A percentile compares a stretch with the other conserved stretches of the same genome.
Conservation (phyloP, 306 rosid genomes). For the Trichosanthes truncata region DNA sequence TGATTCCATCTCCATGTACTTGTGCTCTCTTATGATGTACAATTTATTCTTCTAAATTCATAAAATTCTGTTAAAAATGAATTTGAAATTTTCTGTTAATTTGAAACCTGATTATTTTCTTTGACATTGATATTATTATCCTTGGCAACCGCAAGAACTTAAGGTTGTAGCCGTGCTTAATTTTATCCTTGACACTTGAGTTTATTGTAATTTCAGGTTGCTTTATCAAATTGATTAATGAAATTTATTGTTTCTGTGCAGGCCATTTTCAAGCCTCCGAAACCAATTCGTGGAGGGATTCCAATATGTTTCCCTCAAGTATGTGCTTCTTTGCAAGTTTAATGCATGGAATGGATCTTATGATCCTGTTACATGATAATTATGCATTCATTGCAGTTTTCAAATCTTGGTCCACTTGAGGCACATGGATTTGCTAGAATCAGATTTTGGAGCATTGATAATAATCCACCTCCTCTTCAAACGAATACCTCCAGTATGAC, state of each 20-base stretch:
- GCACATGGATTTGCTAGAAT: constrained; percentile 86
- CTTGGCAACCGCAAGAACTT: background rate
- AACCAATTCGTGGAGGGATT: constrained; percentile 93
- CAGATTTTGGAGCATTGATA: constrained; percentile 58
- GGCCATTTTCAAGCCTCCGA: constrained; percentile 79
- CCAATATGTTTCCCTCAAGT: constrained; percentile 98
- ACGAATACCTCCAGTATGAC: constrained; percentile 43
- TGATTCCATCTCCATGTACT: background rate
- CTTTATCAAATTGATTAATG: background rate
- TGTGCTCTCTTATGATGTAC: background rate
- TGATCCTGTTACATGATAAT: constrained; percentile 17
- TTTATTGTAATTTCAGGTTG: background rate
- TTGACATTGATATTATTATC: background rate
- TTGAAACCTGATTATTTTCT: background rate
- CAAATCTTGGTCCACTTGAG: constrained; percentile 55
- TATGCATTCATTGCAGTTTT: constrained; percentile 52
- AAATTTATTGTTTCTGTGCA: constrained; percentile 30
- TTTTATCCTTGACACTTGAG: background rate
- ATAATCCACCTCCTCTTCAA: constrained; percentile 63
- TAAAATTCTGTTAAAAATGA: background rate
- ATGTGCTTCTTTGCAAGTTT: constrained; percentile 23
- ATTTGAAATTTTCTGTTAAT: background rate
- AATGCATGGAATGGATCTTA: constrained; percentile 13
- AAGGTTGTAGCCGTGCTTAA: background rate
- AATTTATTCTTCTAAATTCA: background rate